A percentile compares a stretch with the other conserved stretches of the same genome.
These are phyloP conservation scores for Rhazya stricta DNA, from an alignment of 257 asterid genomes.

Conservation along the genomic window DNA sequence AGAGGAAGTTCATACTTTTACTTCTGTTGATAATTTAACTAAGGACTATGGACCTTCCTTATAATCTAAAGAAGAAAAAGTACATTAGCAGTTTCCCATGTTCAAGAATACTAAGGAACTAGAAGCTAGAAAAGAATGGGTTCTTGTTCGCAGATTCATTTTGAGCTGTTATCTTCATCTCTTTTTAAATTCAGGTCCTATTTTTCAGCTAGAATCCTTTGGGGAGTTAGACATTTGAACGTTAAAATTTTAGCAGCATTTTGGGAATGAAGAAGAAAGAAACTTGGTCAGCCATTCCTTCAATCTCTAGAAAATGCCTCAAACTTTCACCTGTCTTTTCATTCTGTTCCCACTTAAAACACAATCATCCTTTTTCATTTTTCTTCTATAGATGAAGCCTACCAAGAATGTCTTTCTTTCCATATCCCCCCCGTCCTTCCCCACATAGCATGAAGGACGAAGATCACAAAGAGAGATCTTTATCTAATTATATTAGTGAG, in stretches of 20 bases:
- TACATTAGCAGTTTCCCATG: background rate
- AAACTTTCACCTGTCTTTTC: background rate
- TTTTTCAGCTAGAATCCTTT: background rate
- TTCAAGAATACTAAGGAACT: background rate
- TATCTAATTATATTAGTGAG: background rate
- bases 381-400: conserved; percentile 3
- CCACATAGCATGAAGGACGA: background rate
- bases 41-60: too few relatives aligned
- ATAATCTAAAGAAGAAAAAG: background rate
- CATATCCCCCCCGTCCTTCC: background rate
- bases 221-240: background rate
- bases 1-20: background rate
- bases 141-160: background rate
- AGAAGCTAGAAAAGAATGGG: background rate
- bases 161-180: background rate
- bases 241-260: background rate
- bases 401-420: background rate
- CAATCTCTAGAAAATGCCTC: background rate
- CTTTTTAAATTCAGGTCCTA: background rate
- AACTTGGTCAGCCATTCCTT: background rate
- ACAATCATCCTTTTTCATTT: background rate
- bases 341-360: background rate
- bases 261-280: background rate
- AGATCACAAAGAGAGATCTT: conserved; percentile 3
- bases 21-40: background rate